These are phyloP conservation scores for Cicer chorassanicum DNA, from an alignment of 306 rosid genomes.

Conservation along the genomic window DNA sequence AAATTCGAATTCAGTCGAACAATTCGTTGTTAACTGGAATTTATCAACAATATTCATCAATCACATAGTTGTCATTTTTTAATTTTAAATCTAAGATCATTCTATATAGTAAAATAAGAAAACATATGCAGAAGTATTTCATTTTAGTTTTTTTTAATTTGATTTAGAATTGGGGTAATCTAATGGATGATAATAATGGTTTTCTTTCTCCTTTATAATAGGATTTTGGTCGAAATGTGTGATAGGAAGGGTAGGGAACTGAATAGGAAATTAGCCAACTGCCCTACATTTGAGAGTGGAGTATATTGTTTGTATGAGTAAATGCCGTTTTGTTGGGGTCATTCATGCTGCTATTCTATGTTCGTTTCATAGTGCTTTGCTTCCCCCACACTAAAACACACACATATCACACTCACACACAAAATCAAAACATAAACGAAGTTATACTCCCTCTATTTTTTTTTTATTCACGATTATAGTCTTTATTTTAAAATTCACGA, in stretches of 20 bases:
- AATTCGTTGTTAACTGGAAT: too few species aligned
- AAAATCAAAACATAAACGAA: not conserved
- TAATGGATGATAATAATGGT: too few species aligned
- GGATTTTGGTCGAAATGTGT: conserved; percentile 73
- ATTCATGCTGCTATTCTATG: conserved; percentile 36
- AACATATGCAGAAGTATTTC: too few species aligned
- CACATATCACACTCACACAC: not conserved
- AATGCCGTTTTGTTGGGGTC: conserved; percentile 83
- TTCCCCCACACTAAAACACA: conserved; percentile 28
- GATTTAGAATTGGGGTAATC: too few species aligned
- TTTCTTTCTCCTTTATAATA: conserved; percentile 41
- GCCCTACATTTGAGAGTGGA: conserved; percentile 59
- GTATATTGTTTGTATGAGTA: conserved; percentile 56
- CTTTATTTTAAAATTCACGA: too few species aligned
- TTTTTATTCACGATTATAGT: too few species aligned
- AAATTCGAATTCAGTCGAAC: too few species aligned
- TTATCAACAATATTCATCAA: too few species aligned
- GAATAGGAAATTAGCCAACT: conserved; percentile 50
- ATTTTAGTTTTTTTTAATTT: too few species aligned
- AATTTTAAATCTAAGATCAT: too few species aligned
- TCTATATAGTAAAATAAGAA: too few species aligned
- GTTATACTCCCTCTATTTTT: not conserved
- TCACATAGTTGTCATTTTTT: too few species aligned
- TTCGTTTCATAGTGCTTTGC: conserved; percentile 18
- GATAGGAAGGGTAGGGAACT: conserved; percentile 51